Conservation (phyloP, 2,329 filamentous ascomycete genomes). For the Xylariaceae sp. region DNA sequence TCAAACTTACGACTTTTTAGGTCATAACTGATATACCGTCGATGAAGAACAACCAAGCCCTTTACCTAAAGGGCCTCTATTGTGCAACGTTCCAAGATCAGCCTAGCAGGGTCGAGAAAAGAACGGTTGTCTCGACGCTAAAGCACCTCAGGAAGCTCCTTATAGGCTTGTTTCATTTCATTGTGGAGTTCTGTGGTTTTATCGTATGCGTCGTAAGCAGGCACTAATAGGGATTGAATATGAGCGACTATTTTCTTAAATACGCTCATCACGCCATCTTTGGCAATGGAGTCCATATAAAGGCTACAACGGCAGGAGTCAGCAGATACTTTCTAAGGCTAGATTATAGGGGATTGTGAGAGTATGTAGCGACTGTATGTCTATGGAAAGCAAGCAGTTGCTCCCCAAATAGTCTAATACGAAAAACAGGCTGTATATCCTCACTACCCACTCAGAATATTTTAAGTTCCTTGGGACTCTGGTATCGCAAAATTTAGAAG, state of each 20-base stretch:
- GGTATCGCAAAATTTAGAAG: constrained; percentile 44
- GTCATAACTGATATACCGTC: constrained; percentile 34
- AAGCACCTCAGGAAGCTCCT: constrained; percentile 32
- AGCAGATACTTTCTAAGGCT: too few relatives aligned
- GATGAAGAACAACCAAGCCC: constrained; percentile 42
- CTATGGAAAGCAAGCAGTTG: too few relatives aligned
- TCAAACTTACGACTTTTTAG: constrained; percentile 22
- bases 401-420: too few relatives aligned
- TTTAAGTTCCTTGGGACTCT: constrained; percentile 47
- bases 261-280: constrained; percentile 10
- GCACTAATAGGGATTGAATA: constrained; percentile 9
- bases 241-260: constrained; percentile 18
- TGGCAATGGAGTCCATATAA: constrained; percentile 22
- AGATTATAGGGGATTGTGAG: too few relatives aligned
- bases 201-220: constrained; percentile 1
- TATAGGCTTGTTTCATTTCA: constrained; percentile 31
- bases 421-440: background rate
- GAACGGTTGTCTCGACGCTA: constrained; percentile 34
- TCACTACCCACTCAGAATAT: constrained; percentile 41
- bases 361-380: too few relatives aligned
- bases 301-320: constrained; percentile 30
- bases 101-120: constrained; percentile 34
- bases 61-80: constrained; percentile 43
- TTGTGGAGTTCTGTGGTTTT: constrained; percentile 31
- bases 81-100: constrained; percentile 37